These are phyloP conservation scores for Kwoniella botswanensis DNA, from an alignment of 768 basidiomycete genomes.

Conservation along the genomic window DNA sequence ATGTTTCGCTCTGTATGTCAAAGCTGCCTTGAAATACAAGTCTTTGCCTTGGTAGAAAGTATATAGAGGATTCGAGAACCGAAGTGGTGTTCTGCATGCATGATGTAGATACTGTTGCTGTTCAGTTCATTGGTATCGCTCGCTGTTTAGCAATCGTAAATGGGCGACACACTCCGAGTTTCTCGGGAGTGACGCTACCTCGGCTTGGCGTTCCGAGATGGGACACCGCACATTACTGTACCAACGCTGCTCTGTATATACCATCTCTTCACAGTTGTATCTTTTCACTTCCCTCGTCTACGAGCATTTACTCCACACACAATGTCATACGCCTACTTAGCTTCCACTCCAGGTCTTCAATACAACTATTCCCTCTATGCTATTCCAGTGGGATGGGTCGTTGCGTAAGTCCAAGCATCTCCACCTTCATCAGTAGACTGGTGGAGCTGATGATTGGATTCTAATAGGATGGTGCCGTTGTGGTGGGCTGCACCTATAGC, in stretches of 20 bases:
- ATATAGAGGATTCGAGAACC: not conserved
- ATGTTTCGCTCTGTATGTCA: constrained; percentile 29
- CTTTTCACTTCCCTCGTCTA: no score
- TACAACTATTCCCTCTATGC: constrained; percentile 47
- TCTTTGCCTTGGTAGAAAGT: constrained; percentile 21
- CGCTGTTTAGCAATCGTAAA: no score
- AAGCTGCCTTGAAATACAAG: constrained; percentile 24
- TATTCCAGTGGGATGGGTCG: constrained; percentile 41
- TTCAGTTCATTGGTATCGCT: no score
- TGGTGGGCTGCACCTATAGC: constrained; percentile 36
- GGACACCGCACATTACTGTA: not conserved
- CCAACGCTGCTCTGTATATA: no score
- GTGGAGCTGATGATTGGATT: not conserved
- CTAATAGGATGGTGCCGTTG: constrained; percentile 35
- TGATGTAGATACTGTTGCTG: not conserved
- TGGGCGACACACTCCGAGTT: not conserved
- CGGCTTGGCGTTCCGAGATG: not conserved
- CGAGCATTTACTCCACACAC: not conserved
- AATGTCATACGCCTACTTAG: constrained; percentile 22
- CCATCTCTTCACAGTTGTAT: no score
- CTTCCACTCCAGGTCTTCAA: constrained; percentile 26
- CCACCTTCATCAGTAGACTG: not conserved
- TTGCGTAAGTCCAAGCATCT: constrained; percentile 28
- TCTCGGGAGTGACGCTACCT: not conserved
- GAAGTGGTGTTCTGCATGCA: not conserved